A percentile compares a stretch with the other conserved stretches of the same genome.
phyloP scores from a whole-genome alignment of 108 stramenopile species.

The Nitzschia sp. region DNA sequence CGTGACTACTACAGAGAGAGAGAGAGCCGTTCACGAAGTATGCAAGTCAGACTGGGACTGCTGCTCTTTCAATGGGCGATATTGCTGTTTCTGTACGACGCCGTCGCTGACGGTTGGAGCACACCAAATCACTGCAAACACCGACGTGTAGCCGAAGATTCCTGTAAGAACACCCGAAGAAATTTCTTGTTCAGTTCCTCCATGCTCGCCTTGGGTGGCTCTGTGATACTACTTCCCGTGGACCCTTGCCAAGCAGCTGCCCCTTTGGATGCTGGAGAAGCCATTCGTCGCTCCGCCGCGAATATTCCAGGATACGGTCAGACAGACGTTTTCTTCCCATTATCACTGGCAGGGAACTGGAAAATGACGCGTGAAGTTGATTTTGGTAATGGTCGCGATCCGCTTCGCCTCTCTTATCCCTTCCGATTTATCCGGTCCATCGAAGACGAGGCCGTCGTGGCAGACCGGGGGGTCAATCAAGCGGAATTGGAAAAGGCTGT shows the following conservation, averaged over 20 bases:
- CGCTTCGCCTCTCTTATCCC: slow-evolving; percentile 43
- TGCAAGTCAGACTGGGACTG: no score
- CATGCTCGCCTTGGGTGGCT: neutral
- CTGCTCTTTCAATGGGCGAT: no score
- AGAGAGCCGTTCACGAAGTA: no score
- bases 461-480: slow-evolving; percentile 80
- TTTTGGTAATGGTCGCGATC: slow-evolving; percentile 30
- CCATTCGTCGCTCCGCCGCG: slow-evolving; percentile 60
- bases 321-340: slow-evolving; percentile 74
- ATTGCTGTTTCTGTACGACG: no score
- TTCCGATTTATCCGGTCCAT: slow-evolving; percentile 65
- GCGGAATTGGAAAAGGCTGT: slow-evolving; percentile 45
- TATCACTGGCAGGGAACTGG: slow-evolving; percentile 63
- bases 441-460: slow-evolving; percentile 51
- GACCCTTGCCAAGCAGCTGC: slow-evolving; percentile 9
- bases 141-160: no score
- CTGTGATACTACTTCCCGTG: neutral
- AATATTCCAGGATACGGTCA: slow-evolving; percentile 77
- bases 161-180: no score
- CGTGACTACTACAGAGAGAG: no score
- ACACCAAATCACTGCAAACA: no score
- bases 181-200: no score
- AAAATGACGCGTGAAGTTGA: slow-evolving; percentile 49
- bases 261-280: slow-evolving; percentile 50
- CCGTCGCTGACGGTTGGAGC: no score